Conservation (phyloP, 305 asterid species). For the Andrographis paniculata region DNA sequence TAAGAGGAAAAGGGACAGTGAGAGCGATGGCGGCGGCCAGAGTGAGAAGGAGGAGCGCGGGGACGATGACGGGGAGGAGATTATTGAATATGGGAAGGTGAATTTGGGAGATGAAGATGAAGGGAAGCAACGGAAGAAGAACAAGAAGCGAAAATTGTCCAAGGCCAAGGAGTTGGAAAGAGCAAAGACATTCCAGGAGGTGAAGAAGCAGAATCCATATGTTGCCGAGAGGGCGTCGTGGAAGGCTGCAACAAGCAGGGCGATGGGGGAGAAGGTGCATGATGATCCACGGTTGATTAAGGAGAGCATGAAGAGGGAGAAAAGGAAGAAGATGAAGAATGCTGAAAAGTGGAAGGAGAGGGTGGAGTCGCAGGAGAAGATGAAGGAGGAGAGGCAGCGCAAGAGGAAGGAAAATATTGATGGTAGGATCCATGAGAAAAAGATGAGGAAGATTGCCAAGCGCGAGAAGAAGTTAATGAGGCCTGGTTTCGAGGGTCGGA, state of each 20-base stretch:
- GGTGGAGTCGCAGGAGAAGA: conserved; percentile 46
- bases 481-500: conserved; percentile 92
- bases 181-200: conserved; percentile 54
- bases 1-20: conserved; percentile 32
- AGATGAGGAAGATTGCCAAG: conserved; percentile 76
- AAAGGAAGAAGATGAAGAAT: conserved; percentile 66
- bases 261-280: conserved; percentile 89
- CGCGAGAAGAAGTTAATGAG: conserved; percentile 96
- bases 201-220: conserved; percentile 47
- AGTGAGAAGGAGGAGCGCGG: conserved; percentile 25
- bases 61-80: conserved; percentile 36
- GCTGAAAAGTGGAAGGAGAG: conserved; percentile 92
- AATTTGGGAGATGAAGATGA: conserved; percentile 59
- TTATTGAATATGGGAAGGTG: conserved; percentile 76
- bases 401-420: conserved; percentile 75
- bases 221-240: conserved; percentile 64
- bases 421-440: conserved; percentile 72
- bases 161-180: conserved; percentile 60
- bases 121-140: conserved; percentile 21
- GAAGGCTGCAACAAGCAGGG: conserved; percentile 70
- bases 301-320: conserved; percentile 72
- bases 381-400: conserved; percentile 58
- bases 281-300: conserved; percentile 60
- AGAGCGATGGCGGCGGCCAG: conserved; percentile 19
- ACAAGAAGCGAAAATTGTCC: conserved; percentile 50